Evolutionary conservation across 1,284 basidiomycete species (phyloP), one percentile per base, ranked within the genome.

Genomic region (Fistulinella cinereoalba): DNA sequence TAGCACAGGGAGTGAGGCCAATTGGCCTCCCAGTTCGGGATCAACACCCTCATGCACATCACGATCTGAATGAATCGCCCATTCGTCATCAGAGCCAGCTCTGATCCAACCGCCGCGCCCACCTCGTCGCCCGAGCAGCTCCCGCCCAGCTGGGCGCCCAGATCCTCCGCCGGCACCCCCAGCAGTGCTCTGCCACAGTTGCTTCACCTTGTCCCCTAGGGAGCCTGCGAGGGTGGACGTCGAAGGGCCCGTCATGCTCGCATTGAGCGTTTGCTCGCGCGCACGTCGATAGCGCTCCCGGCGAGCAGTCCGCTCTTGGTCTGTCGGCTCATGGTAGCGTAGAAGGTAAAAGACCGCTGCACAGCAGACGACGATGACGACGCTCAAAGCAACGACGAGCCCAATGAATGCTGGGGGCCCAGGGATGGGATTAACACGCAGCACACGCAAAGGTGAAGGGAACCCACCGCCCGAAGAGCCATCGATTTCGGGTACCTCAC

Each of bases 391-490:
- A 13, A 76, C 69, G 22, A 79, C 62, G 34, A 79, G 58, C 2
- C 64, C 73, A 47, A 79, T 70, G 57, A 79, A 79, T 18, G 69
- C 76, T 77, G 18, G 15, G n/a, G 9, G 8, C 13, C 7, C 29
- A 31, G 21, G 18, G 38, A 31, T 33, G 24, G 34, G 16, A 12
- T 7, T 21, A 23, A 21, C 4, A 6, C 19, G 22, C 10, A 13
- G 21, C 12, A 23, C 10, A 21, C 6, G 15, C 19, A 24, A 29
- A 29, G 19, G 21, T 37, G 24, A 36, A 1, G 11, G 19, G 29
- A 15, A 56, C 64, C 36, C 60, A 77, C 76, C 76, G 23, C 68
- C 68, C 49, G 66, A 62, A 21, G 75, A 77, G 21, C 75, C 74
- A 29, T 65, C 64, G 39, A 77, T 74, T 63, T 70, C 64, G 3